Evolutionary conservation across 1,284 basidiomycete genomes (phyloP).

Genomic region (Puccinia hordei): DNA sequence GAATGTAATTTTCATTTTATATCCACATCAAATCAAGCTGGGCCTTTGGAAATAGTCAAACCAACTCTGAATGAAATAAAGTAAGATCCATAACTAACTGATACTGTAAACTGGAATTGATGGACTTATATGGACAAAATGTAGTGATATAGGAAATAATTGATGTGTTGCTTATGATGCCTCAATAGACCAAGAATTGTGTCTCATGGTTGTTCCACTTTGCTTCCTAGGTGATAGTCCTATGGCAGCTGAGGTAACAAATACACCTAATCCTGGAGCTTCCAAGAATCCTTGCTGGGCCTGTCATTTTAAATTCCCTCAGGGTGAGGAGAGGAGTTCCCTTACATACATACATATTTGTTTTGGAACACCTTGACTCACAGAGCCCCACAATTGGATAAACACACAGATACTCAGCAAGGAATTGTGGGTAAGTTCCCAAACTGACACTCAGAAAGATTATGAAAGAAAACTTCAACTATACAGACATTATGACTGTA

Average conservation of each 20-base stretch:
- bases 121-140: too few species aligned
- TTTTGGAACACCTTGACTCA: constrained; percentile 47
- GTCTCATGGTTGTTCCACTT: neutral
- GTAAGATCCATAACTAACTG: too few species aligned
- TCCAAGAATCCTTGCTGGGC: neutral
- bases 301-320: neutral
- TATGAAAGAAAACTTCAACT: neutral
- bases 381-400: too few species aligned
- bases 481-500: too few species aligned
- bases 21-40: constrained; percentile 60
- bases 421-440: neutral
- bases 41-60: too few species aligned
- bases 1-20: constrained; percentile 63
- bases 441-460: neutral
- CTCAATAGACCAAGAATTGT: neutral
- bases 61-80: too few species aligned
- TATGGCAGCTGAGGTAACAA: constrained; percentile 13
- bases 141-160: too few species aligned
- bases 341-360: neutral
- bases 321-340: neutral
- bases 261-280: neutral
- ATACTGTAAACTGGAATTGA: too few species aligned
- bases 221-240: constrained; percentile 17
- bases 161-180: too few species aligned
- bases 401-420: too few species aligned